These are phyloP conservation scores for Omphalotus guepiniiformis DNA, from an alignment of 768 basidiomycete genomes.

Conservation along the genomic window DNA sequence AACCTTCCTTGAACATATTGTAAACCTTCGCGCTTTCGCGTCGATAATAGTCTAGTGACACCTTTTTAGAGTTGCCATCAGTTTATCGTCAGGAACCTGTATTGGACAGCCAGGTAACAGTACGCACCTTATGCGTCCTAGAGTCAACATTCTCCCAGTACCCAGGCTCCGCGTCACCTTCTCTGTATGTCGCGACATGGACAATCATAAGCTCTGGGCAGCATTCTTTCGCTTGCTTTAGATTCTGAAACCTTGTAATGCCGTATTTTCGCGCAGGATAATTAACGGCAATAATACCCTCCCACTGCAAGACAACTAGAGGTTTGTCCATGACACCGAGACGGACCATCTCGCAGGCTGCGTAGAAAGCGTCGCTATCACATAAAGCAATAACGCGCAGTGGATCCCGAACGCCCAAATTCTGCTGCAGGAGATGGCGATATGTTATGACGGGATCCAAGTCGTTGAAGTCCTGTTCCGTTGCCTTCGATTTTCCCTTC, in stretches of 20 bases:
- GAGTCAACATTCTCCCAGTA: slow-evolving; percentile 92
- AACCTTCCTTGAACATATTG: slow-evolving; percentile 71
- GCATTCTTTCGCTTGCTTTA: slow-evolving; percentile 76
- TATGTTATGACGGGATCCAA: slow-evolving; percentile 71
- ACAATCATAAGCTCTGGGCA: slow-evolving; percentile 84
- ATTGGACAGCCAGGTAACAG: background rate
- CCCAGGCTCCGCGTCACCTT: slow-evolving; percentile 80
- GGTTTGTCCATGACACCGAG: slow-evolving; percentile 63
- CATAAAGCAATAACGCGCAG: slow-evolving; percentile 85
- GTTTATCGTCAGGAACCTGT: slow-evolving; percentile 5
- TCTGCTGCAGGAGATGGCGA: slow-evolving; percentile 67
- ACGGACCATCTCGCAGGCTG: slow-evolving; percentile 81
- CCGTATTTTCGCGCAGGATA: slow-evolving; percentile 92
- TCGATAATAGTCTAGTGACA: slow-evolving; percentile 90
- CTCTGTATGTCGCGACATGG: slow-evolving; percentile 93
- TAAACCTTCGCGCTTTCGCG: slow-evolving; percentile 88
- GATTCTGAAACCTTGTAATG: slow-evolving; percentile 86
- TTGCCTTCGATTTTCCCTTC: slow-evolving; percentile 57
- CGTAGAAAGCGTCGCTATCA: slow-evolving; percentile 86
- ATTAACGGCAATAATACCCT: slow-evolving; percentile 93
- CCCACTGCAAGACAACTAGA: slow-evolving; percentile 39
- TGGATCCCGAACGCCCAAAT: slow-evolving; percentile 68
- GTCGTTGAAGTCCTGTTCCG: slow-evolving; percentile 50
- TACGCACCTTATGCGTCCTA: slow-evolving; percentile 81
- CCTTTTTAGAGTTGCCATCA: slow-evolving; percentile 35